Evolutionary conservation across 2,329 filamentous ascomycete species (phyloP).

Genomic region (Hymenoscyphus scutula): DNA sequence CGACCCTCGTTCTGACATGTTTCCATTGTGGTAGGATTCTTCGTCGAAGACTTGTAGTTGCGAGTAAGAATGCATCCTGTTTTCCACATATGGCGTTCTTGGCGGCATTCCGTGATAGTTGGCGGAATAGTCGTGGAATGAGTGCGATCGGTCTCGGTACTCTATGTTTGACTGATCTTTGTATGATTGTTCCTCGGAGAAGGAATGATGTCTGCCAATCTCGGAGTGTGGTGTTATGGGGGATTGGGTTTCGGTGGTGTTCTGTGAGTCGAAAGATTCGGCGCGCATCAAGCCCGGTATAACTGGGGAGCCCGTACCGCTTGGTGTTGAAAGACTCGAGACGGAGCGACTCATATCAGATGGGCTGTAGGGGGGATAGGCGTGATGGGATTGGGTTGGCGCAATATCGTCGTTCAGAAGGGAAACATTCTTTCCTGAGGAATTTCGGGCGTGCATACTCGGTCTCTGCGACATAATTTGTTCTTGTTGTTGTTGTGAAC

Average conservation of each 20-base stretch:
- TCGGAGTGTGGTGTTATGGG: constrained; percentile 53
- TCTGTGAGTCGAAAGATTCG: constrained; percentile 60
- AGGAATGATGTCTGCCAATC: constrained; percentile 38
- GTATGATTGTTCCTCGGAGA: constrained; percentile 26
- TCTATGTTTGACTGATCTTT: constrained; percentile 42
- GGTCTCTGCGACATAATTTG: constrained; percentile 26
- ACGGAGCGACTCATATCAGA: constrained; percentile 23
- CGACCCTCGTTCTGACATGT: constrained; percentile 19
- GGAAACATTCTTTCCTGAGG: constrained; percentile 56
- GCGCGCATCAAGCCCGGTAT: constrained; percentile 56
- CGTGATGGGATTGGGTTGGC: constrained; percentile 22
- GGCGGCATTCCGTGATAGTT: constrained; percentile 16
- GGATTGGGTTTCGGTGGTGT: constrained; percentile 52
- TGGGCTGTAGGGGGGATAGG: constrained; percentile 15
- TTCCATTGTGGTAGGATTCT: constrained; percentile 21
- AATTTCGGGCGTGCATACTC: constrained; percentile 55
- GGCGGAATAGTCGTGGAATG: constrained; percentile 17
- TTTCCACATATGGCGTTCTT: constrained; percentile 14
- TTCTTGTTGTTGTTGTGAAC: constrained; percentile 1
- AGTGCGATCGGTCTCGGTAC: constrained; percentile 23
- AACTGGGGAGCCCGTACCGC: constrained; percentile 39
- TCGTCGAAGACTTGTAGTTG: constrained; percentile 28
- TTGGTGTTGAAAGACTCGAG: constrained; percentile 40
- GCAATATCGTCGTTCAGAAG: constrained; percentile 56
- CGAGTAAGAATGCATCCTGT: constrained; percentile 12